phyloP scores from a whole-genome alignment of 768 basidiomycete genomes.

The Psilocybe tampanensis region DNA sequence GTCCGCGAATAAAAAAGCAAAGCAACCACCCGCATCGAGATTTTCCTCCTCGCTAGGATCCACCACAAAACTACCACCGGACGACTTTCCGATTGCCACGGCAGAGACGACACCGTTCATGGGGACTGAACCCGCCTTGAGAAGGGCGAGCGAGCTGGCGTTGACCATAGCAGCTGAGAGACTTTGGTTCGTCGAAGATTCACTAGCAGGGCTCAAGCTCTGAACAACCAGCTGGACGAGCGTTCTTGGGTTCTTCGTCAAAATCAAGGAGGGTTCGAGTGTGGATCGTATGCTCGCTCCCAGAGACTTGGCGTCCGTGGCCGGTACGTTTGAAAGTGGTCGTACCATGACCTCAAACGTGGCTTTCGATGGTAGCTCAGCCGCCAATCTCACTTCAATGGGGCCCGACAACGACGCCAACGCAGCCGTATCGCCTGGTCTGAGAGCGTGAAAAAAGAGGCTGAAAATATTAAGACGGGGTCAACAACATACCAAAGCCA shows the following conservation, averaged over 20 bases:
- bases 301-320: constrained; percentile 66
- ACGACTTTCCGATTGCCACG: constrained; percentile 51
- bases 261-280: constrained; percentile 64
- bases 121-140: constrained; percentile 71
- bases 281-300: constrained; percentile 55
- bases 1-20: constrained; percentile 63
- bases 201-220: constrained; percentile 38
- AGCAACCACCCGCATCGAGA: constrained; percentile 56
- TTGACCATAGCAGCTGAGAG: constrained; percentile 71
- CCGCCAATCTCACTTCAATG: constrained; percentile 69
- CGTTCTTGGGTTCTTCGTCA: constrained; percentile 69
- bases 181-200: constrained; percentile 34
- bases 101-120: constrained; percentile 80
- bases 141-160: constrained; percentile 65
- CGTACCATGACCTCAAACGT: constrained; percentile 76
- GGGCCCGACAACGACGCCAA: constrained; percentile 81
- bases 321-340: constrained; percentile 69
- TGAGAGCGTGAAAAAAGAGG: constrained; percentile 5
- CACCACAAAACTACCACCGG: constrained; percentile 40
- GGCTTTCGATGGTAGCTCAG: constrained; percentile 72
- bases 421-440: constrained; percentile 41
- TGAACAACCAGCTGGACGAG: constrained; percentile 82
- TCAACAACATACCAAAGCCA: constrained; percentile 48
- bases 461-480: background rate
- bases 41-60: constrained; percentile 52